These are phyloP conservation scores for Myochromella boudieri DNA, from an alignment of 768 basidiomycete genomes.

Conservation along the genomic window DNA sequence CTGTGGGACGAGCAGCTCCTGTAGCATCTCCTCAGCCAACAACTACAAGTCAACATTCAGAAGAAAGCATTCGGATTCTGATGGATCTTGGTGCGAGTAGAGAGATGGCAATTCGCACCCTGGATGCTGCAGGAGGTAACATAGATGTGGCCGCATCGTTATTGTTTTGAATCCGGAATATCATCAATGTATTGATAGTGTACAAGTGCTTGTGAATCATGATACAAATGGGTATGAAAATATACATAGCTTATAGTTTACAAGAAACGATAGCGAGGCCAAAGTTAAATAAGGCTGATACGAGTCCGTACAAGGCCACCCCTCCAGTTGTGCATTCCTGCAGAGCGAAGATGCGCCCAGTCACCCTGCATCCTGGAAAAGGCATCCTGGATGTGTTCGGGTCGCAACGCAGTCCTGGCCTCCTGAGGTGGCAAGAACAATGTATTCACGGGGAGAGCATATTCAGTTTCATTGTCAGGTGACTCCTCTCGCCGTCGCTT, in stretches of 20 bases:
- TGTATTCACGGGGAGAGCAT: conserved; percentile 65
- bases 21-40: conserved; percentile 24
- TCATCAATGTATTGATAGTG: conserved; percentile 23
- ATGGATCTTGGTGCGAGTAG: conserved; percentile 77
- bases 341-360: conserved; percentile 77
- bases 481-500: conserved; percentile 57
- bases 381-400: conserved; percentile 90
- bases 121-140: conserved; percentile 84
- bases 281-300: conserved; percentile 68
- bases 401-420: conserved; percentile 72
- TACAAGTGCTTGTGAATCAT: conserved; percentile 21
- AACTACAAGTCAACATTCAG: conserved; percentile 42
- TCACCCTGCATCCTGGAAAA: conserved; percentile 89
- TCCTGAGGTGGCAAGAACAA: conserved; percentile 83
- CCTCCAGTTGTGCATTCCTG: conserved; percentile 88
- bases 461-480: conserved; percentile 61
- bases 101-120: conserved; percentile 72
- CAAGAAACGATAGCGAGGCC: conserved; percentile 1
- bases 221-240: conserved; percentile 21
- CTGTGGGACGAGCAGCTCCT: conserved; percentile 12
- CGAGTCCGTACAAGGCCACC: conserved; percentile 80
- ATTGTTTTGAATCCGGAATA: conserved; percentile 52
- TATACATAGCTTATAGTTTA: not conserved
- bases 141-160: conserved; percentile 87
- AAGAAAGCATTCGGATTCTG: conserved; percentile 60